Percentiles rank a stretch among this genome's conserved stretches.
Evolutionary conservation across 495 filamentous ascomycete genomes (phyloP).

Genomic region (Neurospora sp.): DNA sequence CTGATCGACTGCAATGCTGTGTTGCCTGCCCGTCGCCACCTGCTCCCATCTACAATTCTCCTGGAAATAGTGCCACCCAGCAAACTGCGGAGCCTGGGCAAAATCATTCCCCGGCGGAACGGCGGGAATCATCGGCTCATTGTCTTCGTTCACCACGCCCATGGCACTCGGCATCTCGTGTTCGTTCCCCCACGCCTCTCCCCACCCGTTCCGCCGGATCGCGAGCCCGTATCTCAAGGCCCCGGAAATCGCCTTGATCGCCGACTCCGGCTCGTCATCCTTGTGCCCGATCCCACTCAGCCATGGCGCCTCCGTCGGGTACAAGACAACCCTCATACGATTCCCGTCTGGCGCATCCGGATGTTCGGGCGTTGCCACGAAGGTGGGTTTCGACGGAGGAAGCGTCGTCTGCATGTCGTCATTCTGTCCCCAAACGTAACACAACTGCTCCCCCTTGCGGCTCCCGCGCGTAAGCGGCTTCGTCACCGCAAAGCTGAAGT

Average conservation of each 20-base stretch:
- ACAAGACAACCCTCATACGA: background rate
- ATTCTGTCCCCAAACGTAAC: constrained; percentile 79
- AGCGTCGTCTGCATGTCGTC: constrained; percentile 66
- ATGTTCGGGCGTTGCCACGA: constrained; percentile 29
- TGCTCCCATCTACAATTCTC: constrained; percentile 13
- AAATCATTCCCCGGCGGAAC: background rate
- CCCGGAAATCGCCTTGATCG: constrained; percentile 16
- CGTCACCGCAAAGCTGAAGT: constrained; percentile 63
- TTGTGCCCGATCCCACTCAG: constrained; percentile 53
- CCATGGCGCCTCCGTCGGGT: constrained; percentile 52
- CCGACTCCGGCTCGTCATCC: constrained; percentile 38
- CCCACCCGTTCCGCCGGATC: background rate
- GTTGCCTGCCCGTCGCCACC: constrained; percentile 43
- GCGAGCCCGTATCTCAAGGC: background rate
- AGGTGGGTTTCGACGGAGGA: constrained; percentile 49
- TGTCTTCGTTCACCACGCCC: background rate
- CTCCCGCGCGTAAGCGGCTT: background rate
- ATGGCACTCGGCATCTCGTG: background rate
- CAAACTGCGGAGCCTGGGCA: background rate
- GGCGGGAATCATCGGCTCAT: background rate
- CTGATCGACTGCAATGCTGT: constrained; percentile 45
- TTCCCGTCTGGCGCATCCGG: background rate
- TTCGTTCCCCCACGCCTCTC: background rate
- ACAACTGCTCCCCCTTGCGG: constrained; percentile 44
- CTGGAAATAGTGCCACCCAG: background rate